phyloP scores from a whole-genome alignment of 306 rosid species.

The Ormosia semicastrata region DNA sequence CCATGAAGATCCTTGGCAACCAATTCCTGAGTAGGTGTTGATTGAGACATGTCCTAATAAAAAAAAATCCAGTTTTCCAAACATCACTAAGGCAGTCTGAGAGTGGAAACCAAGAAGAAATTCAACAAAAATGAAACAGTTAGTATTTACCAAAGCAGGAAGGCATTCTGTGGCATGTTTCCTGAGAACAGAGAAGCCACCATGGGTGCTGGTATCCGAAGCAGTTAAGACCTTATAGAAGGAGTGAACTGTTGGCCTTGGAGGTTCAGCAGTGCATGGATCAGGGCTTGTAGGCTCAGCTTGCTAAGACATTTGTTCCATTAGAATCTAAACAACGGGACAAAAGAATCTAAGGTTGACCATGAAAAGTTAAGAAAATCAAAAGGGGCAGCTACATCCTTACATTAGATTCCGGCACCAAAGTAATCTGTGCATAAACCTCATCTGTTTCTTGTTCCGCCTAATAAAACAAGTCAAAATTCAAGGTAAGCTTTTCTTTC shows the following conservation, averaged over 20 bases:
- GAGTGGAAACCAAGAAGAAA: neutral
- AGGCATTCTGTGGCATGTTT: conserved; percentile 96
- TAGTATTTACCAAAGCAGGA: conserved; percentile 73
- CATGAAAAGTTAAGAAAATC: conserved; percentile 26
- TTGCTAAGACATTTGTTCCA: conserved; percentile 50
- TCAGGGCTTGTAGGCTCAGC: conserved; percentile 60
- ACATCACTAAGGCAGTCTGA: neutral
- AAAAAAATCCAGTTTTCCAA: conserved; percentile 7
- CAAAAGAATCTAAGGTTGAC: conserved; percentile 36
- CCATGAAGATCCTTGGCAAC: conserved; percentile 93
- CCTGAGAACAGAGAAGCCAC: conserved; percentile 91
- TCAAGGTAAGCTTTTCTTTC: conserved; percentile 26
- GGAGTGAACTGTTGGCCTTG: conserved; percentile 51
- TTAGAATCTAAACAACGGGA: conserved; percentile 22
- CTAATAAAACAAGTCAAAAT: conserved; percentile 46
- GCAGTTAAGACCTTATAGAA: conserved; percentile 91
- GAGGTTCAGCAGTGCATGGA: conserved; percentile 39
- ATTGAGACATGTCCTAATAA: conserved; percentile 76
- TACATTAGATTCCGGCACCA: conserved; percentile 76
- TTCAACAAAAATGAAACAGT: neutral
- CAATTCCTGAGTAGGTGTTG: conserved; percentile 93
- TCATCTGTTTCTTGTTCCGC: conserved; percentile 95
- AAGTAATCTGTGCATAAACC: conserved; percentile 79
- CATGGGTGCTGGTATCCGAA: conserved; percentile 96
- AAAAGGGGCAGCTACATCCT: conserved; percentile 37